A percentile compares a stretch with the other conserved stretches of the same genome.
Conservation (phyloP, 2,329 filamentous ascomycete genomes). For the Monilinia polystroma region DNA sequence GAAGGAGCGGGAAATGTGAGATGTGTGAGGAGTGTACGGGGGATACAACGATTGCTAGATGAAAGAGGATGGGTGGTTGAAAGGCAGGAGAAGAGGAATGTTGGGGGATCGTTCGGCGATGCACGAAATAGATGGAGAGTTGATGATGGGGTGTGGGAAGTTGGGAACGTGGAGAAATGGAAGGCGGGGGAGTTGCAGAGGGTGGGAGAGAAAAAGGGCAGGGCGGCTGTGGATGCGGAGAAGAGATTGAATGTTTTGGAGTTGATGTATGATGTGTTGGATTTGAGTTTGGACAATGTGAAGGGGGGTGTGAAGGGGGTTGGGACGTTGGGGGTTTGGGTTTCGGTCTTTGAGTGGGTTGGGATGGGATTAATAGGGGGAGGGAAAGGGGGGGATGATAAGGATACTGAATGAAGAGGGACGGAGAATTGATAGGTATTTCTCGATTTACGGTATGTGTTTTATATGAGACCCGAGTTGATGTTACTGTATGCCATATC, state of each 20-base stretch:
- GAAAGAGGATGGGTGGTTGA: slow-evolving; percentile 31
- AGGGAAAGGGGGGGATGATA: no score
- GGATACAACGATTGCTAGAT: slow-evolving; percentile 24
- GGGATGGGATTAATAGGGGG: no score
- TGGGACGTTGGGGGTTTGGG: slow-evolving; percentile 40
- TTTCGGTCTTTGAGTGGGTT: no score
- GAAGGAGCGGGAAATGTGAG: slow-evolving; percentile 44
- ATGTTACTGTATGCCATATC: no score
- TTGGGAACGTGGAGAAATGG: slow-evolving; percentile 38
- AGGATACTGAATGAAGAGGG: no score
- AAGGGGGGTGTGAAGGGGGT: slow-evolving; percentile 38
- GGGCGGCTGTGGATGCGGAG: slow-evolving; percentile 36
- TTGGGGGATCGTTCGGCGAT: slow-evolving; percentile 28
- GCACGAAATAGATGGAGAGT: slow-evolving; percentile 40
- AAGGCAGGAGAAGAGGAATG: slow-evolving; percentile 44
- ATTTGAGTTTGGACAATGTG: slow-evolving; percentile 24
- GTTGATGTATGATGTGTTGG: slow-evolving; percentile 32
- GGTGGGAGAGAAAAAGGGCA: slow-evolving; percentile 39
- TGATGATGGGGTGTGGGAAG: slow-evolving; percentile 51
- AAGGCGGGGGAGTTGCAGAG: slow-evolving; percentile 37
- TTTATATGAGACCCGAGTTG: no score
- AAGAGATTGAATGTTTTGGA: slow-evolving; percentile 31
- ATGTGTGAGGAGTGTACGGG: background rate
- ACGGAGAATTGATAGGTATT: no score
- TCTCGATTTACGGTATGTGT: no score